Base-by-base conservation (phyloP, 148 eudicot species). In the Euryodendron excelsum region DNA sequence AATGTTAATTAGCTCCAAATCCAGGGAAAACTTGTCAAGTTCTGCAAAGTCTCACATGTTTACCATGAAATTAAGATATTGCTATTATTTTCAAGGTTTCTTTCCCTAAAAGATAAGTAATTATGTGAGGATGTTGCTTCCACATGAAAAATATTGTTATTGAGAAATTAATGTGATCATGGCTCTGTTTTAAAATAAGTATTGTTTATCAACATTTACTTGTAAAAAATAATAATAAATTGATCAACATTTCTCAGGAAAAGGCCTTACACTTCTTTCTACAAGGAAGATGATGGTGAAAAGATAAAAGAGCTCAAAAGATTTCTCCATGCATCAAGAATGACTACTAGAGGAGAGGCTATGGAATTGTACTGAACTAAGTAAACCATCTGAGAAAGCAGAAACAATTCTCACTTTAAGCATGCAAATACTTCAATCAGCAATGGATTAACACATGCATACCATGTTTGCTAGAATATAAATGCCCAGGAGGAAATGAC, bases 381-480 rank as follows among this genome's bases (percentile, higher is more conserved):
- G 33, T 76, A 63, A 47, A 75, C 52, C 21, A 61, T 44, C 18
- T 61, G 36, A 61, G 78, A 75, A 10, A 61, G 30, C 45, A 34
- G 1, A n/a, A 0, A 39, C 25, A 30, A 62, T 30, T 60, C 37
- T 20, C 36, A 47, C 20, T 62, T 62, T 25, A 62, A 30, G 6
- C 3, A 47, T 5, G 8, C 45, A 62, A 41, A 25, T 13, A 65
- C 21, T 77, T 45, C 47, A 64, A 62, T 18, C 37, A 61, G 50
- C 3, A 72, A 60, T n/a, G 31, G 14, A 41, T 66, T 55, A 78
- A 13, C 34, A 30, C 12, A 17, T 69, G 71, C 86, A 53, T 86
- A 93, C 99, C 99, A 48, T 68, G 84, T 87, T 91, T 93, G 92
- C 97, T 93, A 69, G 97, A 93, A 82, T 92, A 92, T 74, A 90